Percentiles rank a stretch among this genome's conserved stretches.
Conservation (phyloP, 208 protist species). For the Leishmania tropica region DNA sequence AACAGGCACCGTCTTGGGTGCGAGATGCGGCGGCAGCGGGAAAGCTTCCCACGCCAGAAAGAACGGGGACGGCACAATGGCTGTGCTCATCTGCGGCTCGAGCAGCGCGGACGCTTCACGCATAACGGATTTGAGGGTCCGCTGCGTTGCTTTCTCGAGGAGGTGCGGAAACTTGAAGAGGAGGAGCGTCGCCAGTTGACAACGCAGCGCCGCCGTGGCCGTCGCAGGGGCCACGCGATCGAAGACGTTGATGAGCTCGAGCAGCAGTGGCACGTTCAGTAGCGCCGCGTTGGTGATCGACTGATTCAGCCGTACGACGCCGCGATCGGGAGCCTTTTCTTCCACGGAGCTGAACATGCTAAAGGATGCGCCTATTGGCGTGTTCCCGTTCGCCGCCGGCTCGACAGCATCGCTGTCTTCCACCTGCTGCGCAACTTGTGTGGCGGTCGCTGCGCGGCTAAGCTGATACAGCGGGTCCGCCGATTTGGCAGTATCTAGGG, state of each 20-base stretch:
- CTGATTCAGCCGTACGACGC: conserved; percentile 26
- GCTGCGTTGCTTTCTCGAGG: conserved; percentile 48
- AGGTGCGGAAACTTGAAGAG: conserved; percentile 74
- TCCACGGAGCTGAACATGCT: conserved; percentile 28
- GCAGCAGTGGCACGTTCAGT: conserved; percentile 60
- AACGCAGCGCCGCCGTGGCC: conserved; percentile 38
- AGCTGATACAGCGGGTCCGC: conserved; percentile 36
- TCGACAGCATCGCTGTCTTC: conserved; percentile 1
- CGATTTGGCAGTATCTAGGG: neutral
- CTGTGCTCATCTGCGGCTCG: conserved; percentile 30
- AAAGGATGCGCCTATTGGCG: neutral
- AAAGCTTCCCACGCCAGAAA: conserved; percentile 74
- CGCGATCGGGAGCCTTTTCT: conserved; percentile 27
- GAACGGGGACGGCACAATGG: conserved; percentile 50
- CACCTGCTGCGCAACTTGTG: neutral
- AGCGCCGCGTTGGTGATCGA: conserved; percentile 28
- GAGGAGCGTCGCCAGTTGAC: conserved; percentile 62
- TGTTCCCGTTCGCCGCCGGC: neutral
- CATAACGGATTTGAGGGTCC: conserved; percentile 42
- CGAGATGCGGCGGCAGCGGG: conserved; percentile 73
- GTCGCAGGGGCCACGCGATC: conserved; percentile 33
- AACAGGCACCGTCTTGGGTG: conserved; percentile 79
- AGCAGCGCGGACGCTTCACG: conserved; percentile 34
- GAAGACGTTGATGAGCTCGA: conserved; percentile 65
- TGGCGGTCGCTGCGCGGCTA: conserved; percentile 11